Evolutionary conservation across 176 grass and related monocot genomes (phyloP).

Genomic region (Carex parvula): DNA sequence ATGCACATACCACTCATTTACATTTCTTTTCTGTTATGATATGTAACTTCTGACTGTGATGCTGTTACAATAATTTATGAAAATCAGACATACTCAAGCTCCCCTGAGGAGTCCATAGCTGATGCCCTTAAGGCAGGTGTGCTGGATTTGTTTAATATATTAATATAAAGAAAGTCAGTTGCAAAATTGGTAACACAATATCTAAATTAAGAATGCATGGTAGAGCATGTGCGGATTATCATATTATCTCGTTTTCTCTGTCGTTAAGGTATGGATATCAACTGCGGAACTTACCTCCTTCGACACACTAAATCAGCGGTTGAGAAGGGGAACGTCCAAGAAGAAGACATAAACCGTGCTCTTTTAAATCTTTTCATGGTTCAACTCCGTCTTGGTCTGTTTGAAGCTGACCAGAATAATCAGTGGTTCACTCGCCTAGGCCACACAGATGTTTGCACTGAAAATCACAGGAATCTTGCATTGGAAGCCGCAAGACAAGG

Average conservation of each 20-base stretch:
- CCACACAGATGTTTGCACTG: slow-evolving; percentile 52
- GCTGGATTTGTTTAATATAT: not conserved
- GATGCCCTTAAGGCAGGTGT: slow-evolving; percentile 91
- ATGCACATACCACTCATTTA: not conserved
- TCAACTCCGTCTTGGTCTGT: slow-evolving; percentile 69
- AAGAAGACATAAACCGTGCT: slow-evolving; percentile 71
- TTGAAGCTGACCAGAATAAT: slow-evolving; percentile 40
- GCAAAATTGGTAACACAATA: not conserved
- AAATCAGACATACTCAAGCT: slow-evolving; percentile 60
- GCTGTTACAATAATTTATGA: slow-evolving; percentile 81
- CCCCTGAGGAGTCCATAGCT: slow-evolving; percentile 78
- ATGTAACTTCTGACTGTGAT: slow-evolving; percentile 86
- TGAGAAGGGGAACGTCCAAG: slow-evolving; percentile 64
- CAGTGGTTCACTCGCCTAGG: slow-evolving; percentile 48
- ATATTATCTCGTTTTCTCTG: not conserved
- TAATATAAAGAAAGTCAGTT: not conserved
- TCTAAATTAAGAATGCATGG: not conserved
- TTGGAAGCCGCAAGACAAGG: slow-evolving; percentile 77
- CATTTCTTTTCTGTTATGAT: slow-evolving; percentile 43
- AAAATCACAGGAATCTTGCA: slow-evolving; percentile 71
- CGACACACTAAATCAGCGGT: slow-evolving; percentile 58
- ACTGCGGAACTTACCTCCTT: slow-evolving; percentile 76
- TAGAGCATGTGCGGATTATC: not conserved
- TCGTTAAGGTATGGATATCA: slow-evolving; percentile 94
- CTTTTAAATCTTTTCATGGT: slow-evolving; percentile 87